Conservation (phyloP, 768 basidiomycete genomes). For the Exidia glandulosa region DNA sequence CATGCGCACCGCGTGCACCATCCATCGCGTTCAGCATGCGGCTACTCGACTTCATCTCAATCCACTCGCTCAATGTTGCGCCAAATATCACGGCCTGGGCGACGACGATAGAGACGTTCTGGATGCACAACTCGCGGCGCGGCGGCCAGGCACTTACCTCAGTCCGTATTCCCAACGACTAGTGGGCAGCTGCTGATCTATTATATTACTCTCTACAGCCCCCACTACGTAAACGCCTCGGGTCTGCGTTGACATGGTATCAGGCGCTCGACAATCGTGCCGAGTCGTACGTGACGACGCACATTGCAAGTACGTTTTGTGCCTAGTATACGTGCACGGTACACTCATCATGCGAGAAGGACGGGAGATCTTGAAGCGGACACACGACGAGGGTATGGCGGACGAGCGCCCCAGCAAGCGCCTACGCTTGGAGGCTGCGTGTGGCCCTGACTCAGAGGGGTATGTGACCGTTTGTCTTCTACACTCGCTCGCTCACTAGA, state of each 20-base stretch:
- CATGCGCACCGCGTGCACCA: conserved; percentile 1
- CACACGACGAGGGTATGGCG: background rate
- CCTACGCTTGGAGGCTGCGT: background rate
- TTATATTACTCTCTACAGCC: background rate
- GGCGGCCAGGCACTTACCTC: no score
- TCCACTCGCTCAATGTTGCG: background rate
- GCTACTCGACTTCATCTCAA: background rate
- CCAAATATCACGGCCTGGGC: background rate
- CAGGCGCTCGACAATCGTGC: background rate
- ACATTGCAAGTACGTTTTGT: background rate
- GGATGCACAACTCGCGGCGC: background rate
- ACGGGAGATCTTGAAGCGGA: background rate
- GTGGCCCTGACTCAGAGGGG: no score
- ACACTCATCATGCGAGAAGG: background rate
- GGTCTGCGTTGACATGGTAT: background rate
- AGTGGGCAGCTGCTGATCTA: no score
- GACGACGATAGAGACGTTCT: background rate
- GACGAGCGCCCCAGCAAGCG: background rate
- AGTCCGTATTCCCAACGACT: no score
- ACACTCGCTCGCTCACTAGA: no score
- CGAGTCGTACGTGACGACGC: background rate
- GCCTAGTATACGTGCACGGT: no score
- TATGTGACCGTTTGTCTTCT: no score
- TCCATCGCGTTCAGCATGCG: background rate
- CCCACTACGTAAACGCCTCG: background rate